phyloP scores from a whole-genome alignment of 768 basidiomycete species.

The Auricularia cornea region DNA sequence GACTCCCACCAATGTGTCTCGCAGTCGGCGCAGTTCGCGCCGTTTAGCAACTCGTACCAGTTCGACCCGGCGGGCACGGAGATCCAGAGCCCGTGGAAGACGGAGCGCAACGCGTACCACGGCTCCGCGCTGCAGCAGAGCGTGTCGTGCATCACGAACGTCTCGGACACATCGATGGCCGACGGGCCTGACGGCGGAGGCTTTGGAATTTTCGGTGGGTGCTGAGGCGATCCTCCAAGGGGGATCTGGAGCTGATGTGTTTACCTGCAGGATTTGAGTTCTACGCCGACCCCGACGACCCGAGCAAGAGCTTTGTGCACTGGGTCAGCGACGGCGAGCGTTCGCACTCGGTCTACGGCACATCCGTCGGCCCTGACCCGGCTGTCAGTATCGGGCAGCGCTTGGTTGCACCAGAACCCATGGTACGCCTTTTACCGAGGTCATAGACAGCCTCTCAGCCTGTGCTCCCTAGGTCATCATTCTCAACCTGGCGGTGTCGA shows the following conservation, averaged over 20 bases:
- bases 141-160: conserved; percentile 17
- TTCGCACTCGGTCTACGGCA: conserved; percentile 66
- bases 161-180: conserved; percentile 42
- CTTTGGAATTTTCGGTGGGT: conserved; percentile 59
- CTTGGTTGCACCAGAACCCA: conserved; percentile 80
- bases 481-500: conserved; percentile 12
- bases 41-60: conserved; percentile 25
- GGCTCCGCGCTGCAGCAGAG: conserved; percentile 12
- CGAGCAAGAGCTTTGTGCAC: conserved; percentile 68
- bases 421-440: conserved; percentile 51
- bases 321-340: conserved; percentile 64
- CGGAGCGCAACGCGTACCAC: conserved; percentile 22
- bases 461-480: conserved; percentile 1
- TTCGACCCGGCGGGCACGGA: conserved; percentile 26
- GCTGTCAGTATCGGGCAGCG: conserved; percentile 50
- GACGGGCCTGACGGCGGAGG: conserved; percentile 36
- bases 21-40: conserved; percentile 26
- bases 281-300: conserved; percentile 60
- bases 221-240: conserved; percentile 12
- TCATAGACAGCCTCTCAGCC: conserved; percentile 15
- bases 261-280: conserved; percentile 54
- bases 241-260: conserved; percentile 11
- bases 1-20: conserved; percentile 17
- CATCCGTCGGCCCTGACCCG: conserved; percentile 59
- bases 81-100: conserved; percentile 16